Evolutionary conservation across 75 land plant genomes (phyloP), one percentile per base, ranked within the genome.

Genomic region (Picea glauca): DNA sequence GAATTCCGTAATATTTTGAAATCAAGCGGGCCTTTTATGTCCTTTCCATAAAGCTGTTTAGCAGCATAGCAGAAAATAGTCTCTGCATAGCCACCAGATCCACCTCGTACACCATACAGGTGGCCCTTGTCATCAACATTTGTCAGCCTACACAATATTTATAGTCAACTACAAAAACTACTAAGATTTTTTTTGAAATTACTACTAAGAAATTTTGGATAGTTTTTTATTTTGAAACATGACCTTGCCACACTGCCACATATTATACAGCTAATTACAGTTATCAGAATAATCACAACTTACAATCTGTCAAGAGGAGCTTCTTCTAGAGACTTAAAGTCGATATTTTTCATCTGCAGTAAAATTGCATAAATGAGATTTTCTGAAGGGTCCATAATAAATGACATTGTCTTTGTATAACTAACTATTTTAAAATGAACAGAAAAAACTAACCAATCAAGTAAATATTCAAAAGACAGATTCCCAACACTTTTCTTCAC

Each of bases 31-130:
- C 89, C 94, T 60, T 75, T 32, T 75, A 92, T 80, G 72, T 87
- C 93, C 79, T 78, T 88, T 35, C 88, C 93, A 85, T 94, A 96
- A 2, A 96, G 81, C 38, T 35, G 67, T 76, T 86, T 90, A 33
- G 97, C 97, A 78, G 99, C 90, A 89, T 94, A 60, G 11, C 89
- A 74, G 62, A 96, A 96, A 26, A 96, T 81, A 78, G 89, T 84
- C 63, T 94, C 99, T 60, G 97, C 94, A 85, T 94, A 96, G 61
- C 99, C 97, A 46, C 99, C 99, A 66, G 99, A 96, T 40, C 98
- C 92, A 60, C 99, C 99, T 68, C 68, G 65, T 18, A 92, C 93
- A 46, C 98, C 99, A 87, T 79, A 96, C 59, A 96, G 85, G 76
- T 88, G 86, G 11, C 90, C 99, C 72, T 86, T 84, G 38, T 90